Base-by-base conservation (phyloP, 2,329 filamentous ascomycete genomes). In the Cladosporium sp. region DNA sequence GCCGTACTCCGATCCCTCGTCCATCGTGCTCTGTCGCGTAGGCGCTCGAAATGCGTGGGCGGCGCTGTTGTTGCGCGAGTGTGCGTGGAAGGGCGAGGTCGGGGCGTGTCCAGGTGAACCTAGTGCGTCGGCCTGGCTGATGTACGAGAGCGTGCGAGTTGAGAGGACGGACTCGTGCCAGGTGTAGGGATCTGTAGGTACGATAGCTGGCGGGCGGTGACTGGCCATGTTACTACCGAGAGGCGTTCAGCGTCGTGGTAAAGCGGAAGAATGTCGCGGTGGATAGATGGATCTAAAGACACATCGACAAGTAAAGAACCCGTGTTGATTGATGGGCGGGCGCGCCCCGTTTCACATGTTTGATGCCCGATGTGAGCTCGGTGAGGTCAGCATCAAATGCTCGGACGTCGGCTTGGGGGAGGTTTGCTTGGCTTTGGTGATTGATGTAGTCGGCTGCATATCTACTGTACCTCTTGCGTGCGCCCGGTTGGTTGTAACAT, bases 141-240 rank as follows among this genome's bases (percentile, higher is more conserved):
- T 68, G 68, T 74, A 76, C 47, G 75, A 75, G 44, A 77, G 72
- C 8, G 73, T 74, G 67, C 76, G 74, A 4, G 76, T 76, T 28
- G 74, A 75, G n/a, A 77, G 70, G 57, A 76, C 75, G 21, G 70
- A 71, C 65, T 76, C 72, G 66, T 71, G 72, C 71, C 72, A 64
- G 34, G 51, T 41, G 61, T 57, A 57, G 24, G 61, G 51, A 34
- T 64, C 61, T 15, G 61, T 36, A 6, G 61, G 49, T 32, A 38
- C 11, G 61, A 57, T 57, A 4, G 61, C 65, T 51, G 68, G 66
- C 30, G 65, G 59, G 55, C 67, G 68, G 12, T 68, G 66, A n/a
- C 67, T 64, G 34, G 59, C 47, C 59, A 64, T 64, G 21, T 34
- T 55, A 24, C 21, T 15, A 14, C 28, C 32, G 26, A 32, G 24